Evolutionary conservation across 2,329 filamentous ascomycete genomes (phyloP).

Genomic region (Cladosporium sp.): DNA sequence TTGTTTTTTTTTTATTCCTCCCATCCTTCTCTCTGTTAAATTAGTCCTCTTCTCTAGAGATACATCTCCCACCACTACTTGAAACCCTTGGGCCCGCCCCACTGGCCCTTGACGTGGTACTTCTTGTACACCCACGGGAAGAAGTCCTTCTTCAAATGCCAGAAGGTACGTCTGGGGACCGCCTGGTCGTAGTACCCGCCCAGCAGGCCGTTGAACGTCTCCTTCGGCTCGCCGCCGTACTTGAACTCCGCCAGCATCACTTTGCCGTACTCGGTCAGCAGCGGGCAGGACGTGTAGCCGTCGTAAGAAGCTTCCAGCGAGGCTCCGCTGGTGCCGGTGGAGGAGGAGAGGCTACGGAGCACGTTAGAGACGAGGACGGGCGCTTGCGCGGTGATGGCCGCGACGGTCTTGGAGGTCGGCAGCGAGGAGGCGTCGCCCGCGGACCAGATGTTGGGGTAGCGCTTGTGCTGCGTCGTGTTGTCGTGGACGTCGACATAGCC

Average conservation of each 20-base stretch:
- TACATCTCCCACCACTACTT: background rate
- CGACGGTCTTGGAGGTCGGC: constrained; percentile 43
- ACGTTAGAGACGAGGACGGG: constrained; percentile 41
- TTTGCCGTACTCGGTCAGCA: constrained; percentile 54
- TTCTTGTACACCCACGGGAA: constrained; percentile 70
- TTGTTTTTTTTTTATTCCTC: background rate
- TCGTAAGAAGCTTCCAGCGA: constrained; percentile 34
- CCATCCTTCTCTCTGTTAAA: background rate
- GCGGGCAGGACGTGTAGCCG: constrained; percentile 43
- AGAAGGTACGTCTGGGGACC: constrained; percentile 58
- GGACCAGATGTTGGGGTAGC: constrained; percentile 42
- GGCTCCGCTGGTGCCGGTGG: constrained; percentile 28
- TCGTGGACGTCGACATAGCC: constrained; percentile 42
- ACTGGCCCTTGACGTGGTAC: constrained; percentile 38
- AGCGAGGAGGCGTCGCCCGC: constrained; percentile 40
- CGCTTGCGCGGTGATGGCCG: constrained; percentile 41
- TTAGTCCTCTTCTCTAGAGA: background rate
- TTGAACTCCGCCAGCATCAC: constrained; percentile 66
- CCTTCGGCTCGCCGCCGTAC: constrained; percentile 63
- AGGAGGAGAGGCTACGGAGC: constrained; percentile 27
- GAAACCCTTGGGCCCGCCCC: constrained; percentile 61
- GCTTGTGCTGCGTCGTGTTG: constrained; percentile 39
- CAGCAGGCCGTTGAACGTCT: constrained; percentile 60
- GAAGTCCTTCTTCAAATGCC: constrained; percentile 65
- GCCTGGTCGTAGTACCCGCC: constrained; percentile 58